Percentiles rank a stretch among this genome's conserved stretches.
Conservation (phyloP, 129 eudicot species). For the Deinandra increscens region DNA sequence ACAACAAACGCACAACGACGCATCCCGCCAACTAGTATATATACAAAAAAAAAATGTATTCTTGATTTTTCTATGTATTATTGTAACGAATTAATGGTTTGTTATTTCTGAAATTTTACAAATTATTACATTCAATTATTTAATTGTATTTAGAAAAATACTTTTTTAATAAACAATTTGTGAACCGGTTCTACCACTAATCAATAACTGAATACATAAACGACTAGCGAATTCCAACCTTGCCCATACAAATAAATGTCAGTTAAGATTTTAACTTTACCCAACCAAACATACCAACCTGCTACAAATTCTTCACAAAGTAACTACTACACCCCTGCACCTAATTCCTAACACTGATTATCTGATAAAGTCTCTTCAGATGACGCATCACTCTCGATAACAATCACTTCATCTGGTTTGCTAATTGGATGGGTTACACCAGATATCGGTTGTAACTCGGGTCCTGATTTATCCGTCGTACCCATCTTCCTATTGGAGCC, state of each 20-base stretch:
- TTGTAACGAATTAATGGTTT: too few species aligned
- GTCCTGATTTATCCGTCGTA: neutral
- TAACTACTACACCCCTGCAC: neutral
- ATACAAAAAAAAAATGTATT: too few species aligned
- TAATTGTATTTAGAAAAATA: too few species aligned
- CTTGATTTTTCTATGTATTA: too few species aligned
- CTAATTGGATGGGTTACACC: slow-evolving; percentile 12
- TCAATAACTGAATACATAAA: too few species aligned
- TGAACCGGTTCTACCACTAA: too few species aligned
- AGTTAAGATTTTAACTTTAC: slow-evolving; percentile 24
- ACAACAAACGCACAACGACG: too few species aligned
- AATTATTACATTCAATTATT: too few species aligned
- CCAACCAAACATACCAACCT: slow-evolving; percentile 10
- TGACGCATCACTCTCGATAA: slow-evolving; percentile 66
- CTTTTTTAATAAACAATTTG: too few species aligned
- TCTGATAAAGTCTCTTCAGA: slow-evolving; percentile 81
- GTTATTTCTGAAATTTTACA: too few species aligned
- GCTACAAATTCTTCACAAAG: slow-evolving; percentile 7
- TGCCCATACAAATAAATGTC: slow-evolving; percentile 15
- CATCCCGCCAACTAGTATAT: too few species aligned
- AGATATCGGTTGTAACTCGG: slow-evolving; percentile 15
- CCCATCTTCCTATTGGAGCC: slow-evolving; percentile 27
- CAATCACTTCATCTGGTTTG: slow-evolving; percentile 44
- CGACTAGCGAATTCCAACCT: neutral
- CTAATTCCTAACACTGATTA: slow-evolving; percentile 49